These are phyloP conservation scores for Amanita phalloides DNA, from an alignment of 768 basidiomycete species.

Conservation along the genomic window DNA sequence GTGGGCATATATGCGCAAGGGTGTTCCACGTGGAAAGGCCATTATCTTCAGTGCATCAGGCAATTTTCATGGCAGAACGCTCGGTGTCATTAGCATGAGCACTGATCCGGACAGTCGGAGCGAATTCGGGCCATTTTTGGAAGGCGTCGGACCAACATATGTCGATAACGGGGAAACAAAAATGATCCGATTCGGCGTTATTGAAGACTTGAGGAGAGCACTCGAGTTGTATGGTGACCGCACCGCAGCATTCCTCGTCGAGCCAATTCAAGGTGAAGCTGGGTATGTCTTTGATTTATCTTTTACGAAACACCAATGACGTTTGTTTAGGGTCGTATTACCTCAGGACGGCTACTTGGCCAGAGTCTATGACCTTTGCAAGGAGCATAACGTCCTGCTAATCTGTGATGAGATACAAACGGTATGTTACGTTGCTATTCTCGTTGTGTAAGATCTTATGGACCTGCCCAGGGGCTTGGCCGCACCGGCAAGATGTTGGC, in stretches of 20 bases:
- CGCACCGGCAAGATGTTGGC: constrained; percentile 93
- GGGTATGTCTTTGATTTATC: constrained; percentile 42
- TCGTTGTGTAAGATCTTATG: background rate
- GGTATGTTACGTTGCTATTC: constrained; percentile 26
- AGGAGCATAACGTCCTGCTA: constrained; percentile 86
- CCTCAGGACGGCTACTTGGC: constrained; percentile 82
- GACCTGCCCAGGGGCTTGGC: constrained; percentile 57
- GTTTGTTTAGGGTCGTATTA: constrained; percentile 65
- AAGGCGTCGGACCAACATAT: constrained; percentile 74
- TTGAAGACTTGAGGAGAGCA: constrained; percentile 74
- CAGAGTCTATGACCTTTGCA: constrained; percentile 73
- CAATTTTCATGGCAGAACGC: constrained; percentile 94
- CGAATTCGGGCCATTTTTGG: constrained; percentile 89
- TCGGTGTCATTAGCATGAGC: constrained; percentile 79
- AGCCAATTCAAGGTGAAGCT: constrained; percentile 99
- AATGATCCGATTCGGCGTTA: constrained; percentile 74
- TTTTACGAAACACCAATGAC: constrained; percentile 1
- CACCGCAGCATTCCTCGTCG: constrained; percentile 89
- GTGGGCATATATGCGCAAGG: constrained; percentile 92
- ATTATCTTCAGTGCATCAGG: constrained; percentile 78
- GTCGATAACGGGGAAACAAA: constrained; percentile 38
- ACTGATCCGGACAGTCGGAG: constrained; percentile 85
- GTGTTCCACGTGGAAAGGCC: constrained; percentile 70
- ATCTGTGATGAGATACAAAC: constrained; percentile 99
- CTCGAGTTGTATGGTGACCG: constrained; percentile 71